Evolutionary conservation across 1,139 yeast genomes (phyloP).

Genomic region (Pneumocystis carinii): DNA sequence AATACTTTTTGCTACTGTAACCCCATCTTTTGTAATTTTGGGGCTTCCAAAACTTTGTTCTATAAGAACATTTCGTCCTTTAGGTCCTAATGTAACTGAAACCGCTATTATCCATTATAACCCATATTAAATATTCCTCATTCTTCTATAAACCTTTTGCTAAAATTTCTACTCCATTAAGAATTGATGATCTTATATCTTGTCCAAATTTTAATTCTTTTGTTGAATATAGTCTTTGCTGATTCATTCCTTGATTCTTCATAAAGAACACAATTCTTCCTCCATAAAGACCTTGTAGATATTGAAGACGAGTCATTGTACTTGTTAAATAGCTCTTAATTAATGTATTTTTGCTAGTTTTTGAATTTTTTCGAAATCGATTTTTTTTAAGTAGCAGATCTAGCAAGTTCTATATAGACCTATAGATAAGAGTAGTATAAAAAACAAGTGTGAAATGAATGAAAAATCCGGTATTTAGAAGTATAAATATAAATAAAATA

Average conservation of each 20-base stretch:
- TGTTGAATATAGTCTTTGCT: background rate
- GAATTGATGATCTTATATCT: conserved; percentile 92
- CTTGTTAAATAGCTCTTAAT: background rate
- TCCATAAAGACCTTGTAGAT: background rate
- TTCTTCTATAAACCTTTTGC: conserved; percentile 38
- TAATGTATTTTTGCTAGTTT: background rate
- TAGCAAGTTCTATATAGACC: background rate
- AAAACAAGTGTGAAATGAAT: background rate
- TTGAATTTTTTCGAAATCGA: background rate
- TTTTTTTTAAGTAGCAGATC: background rate
- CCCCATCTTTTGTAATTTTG: conserved; percentile 98
- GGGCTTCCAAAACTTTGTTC: conserved; percentile 97
- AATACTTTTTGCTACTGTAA: conserved; percentile 82
- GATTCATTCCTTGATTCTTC: background rate
- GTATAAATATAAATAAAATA: background rate
- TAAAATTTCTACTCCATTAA: conserved; percentile 89
- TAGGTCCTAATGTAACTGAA: conserved; percentile 92
- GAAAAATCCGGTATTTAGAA: background rate
- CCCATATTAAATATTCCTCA: background rate
- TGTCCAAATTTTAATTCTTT: conserved; percentile 96
- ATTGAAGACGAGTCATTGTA: background rate
- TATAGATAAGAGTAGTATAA: background rate
- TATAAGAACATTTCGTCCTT: conserved; percentile 93
- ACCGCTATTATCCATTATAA: conserved; percentile 38
- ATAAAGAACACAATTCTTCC: background rate